Percentiles rank a stretch among this genome's conserved stretches.
phyloP scores from a whole-genome alignment of 2,329 filamentous ascomycete species.

The Chaetomiaceae sp. region DNA sequence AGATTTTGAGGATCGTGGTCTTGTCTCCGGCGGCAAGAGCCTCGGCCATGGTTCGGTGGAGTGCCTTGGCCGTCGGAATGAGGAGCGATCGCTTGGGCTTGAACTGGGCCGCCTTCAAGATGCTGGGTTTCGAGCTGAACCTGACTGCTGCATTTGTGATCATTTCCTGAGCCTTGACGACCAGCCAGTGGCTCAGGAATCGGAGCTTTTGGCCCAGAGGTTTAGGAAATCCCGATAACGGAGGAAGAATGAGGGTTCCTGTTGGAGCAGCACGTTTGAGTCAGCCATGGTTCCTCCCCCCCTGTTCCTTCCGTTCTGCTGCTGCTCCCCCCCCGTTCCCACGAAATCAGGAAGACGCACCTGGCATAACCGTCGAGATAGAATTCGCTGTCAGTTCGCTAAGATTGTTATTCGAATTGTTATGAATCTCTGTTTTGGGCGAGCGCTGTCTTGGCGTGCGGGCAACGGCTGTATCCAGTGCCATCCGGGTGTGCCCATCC shows the following conservation, averaged over 20 bases:
- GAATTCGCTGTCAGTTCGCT: neutral
- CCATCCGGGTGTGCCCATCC: no score
- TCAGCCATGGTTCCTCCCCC: constrained; percentile 6
- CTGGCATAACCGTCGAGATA: constrained; percentile 17
- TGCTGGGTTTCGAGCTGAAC: constrained; percentile 42
- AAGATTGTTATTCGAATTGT: neutral
- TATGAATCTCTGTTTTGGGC: neutral
- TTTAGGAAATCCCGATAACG: constrained; percentile 30
- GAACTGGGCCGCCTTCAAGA: constrained; percentile 40
- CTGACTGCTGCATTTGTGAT: constrained; percentile 38
- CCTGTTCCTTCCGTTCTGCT: no score
- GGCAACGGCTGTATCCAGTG: no score
- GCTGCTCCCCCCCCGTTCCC: neutral
- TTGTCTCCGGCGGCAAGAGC: constrained; percentile 57
- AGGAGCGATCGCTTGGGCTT: constrained; percentile 40
- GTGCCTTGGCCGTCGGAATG: constrained; percentile 49
- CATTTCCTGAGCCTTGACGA: constrained; percentile 33
- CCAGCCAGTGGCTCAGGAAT: constrained; percentile 5
- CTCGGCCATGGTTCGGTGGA: constrained; percentile 58
- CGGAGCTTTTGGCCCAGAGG: constrained; percentile 1
- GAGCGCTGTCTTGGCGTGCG: no score
- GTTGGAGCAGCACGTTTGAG: neutral
- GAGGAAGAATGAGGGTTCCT: constrained; percentile 48
- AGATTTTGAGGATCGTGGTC: constrained; percentile 46
- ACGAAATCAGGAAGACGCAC: constrained; percentile 7